Base-by-base conservation (phyloP, 352 stramenopile genomes). In the Phytophthora citricola region DNA sequence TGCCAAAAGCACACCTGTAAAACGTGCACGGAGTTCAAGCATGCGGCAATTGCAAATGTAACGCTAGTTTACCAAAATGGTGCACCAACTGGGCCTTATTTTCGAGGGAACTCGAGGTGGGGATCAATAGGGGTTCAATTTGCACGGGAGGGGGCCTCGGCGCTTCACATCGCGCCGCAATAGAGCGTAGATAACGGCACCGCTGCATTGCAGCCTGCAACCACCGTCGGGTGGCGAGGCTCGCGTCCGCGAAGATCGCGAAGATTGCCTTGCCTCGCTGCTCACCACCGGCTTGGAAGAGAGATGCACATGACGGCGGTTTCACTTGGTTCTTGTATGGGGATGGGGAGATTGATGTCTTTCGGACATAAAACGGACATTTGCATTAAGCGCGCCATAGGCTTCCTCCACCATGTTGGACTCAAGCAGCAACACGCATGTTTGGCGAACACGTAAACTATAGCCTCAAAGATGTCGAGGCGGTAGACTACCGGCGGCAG, bases 341-440 rank as follows among this genome's bases (percentile, higher is more conserved):
- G 58, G 53, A 63, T 63, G 44, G 44, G 46, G 46, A 58, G 53
- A 64, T 53, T 54, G 22, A 44, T 43, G 43, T n/a, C n/a, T 40
- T 56, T 40, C 26, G 43, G 26, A 27, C 52, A 58, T 34, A 67
- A 44, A 66, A 52, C 7, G 31, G n/a, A 10, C 20, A 31, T 31
- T 27, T 46, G 22, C n/a, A 46, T 20, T 1, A 36, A 36, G 31
- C 3, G 10, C 9, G 31, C 9, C 29, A 34, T 11, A 10, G 5
- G 9, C 9, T 36, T 36, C 31, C 31, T 43, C 14, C n/a, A 41
- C 36, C 14, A 20, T 20, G 8, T 39, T 41, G 36, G 36, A 41
- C 12, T 39, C 12, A 15, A 14, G 36, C 11, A 10, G 38, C 38
- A 43, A 11, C 38, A 43, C 10, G 9, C 9, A 26, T 20, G n/a